These are phyloP conservation scores for Cryphonectria parasitica DNA, from an alignment of 2,329 filamentous ascomycete genomes.

Conservation along the genomic window DNA sequence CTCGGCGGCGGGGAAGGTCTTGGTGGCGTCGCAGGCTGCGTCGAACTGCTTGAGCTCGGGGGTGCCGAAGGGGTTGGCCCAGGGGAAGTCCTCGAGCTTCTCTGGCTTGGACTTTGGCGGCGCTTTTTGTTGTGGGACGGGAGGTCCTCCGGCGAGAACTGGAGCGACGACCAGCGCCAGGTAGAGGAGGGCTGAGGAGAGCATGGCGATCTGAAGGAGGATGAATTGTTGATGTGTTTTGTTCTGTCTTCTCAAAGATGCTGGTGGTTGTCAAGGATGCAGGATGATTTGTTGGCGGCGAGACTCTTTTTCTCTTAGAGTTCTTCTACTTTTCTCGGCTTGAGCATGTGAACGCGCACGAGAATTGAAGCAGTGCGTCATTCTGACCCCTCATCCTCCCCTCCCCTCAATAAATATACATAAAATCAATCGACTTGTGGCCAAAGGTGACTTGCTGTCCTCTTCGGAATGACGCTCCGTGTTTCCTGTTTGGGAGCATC, in stretches of 20 bases:
- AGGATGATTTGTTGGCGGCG: background rate
- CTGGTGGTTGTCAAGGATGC: background rate
- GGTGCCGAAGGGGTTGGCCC: constrained; percentile 45
- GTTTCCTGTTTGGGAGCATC: constrained; percentile 33
- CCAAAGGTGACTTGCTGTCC: constrained; percentile 37
- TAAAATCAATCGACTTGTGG: constrained; percentile 2
- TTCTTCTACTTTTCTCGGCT: background rate
- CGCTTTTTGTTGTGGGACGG: constrained; percentile 12
- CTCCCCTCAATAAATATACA: background rate
- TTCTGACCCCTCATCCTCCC: background rate
- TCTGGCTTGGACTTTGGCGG: constrained; percentile 39
- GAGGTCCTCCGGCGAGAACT: constrained; percentile 32
- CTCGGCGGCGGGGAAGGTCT: constrained; percentile 44
- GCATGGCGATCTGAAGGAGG: constrained; percentile 22
- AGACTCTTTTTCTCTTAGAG: background rate
- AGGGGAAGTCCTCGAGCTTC: constrained; percentile 46
- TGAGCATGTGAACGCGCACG: background rate
- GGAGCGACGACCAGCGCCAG: constrained; percentile 35
- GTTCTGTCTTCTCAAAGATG: background rate
- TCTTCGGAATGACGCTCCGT: constrained; percentile 39
- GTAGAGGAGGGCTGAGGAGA: constrained; percentile 19
- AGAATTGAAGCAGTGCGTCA: background rate
- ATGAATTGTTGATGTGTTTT: constrained; percentile 19
- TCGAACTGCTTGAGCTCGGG: constrained; percentile 38
- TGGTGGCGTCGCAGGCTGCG: constrained; percentile 40